Percentiles rank a stretch among this genome's conserved stretches.
Evolutionary conservation across 2,329 filamentous ascomycete species (phyloP).

Genomic region (Teratosphaeria viscida): DNA sequence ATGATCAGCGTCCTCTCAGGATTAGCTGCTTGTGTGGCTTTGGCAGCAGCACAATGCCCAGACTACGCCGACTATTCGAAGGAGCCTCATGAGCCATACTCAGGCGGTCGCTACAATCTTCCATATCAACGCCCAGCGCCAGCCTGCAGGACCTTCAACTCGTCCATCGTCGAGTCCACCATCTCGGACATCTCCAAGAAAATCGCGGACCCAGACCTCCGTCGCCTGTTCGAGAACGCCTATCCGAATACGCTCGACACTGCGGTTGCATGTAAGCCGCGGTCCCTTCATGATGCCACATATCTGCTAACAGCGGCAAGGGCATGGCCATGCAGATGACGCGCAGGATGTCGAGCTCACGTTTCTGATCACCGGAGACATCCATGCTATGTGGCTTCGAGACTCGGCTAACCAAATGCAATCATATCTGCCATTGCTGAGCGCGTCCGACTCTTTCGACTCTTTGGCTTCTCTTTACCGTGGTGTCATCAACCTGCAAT

Average conservation of each 20-base stretch:
- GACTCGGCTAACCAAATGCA: conserved; percentile 59
- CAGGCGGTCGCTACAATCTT: conserved; percentile 34
- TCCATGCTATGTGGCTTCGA: conserved; percentile 46
- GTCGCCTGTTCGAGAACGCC: conserved; percentile 59
- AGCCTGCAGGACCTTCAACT: conserved; percentile 38
- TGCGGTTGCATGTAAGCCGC: conserved; percentile 30
- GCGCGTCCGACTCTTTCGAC: conserved; percentile 41
- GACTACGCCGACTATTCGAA: conserved; percentile 35
- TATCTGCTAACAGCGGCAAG: conserved; percentile 52
- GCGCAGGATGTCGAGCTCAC: conserved; percentile 53
- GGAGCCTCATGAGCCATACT: conserved; percentile 33
- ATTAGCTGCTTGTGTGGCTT: not conserved
- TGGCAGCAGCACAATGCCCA: conserved; percentile 23
- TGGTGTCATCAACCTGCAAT: conserved; percentile 61
- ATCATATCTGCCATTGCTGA: conserved; percentile 54
- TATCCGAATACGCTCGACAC: conserved; percentile 70
- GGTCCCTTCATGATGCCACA: conserved; percentile 36
- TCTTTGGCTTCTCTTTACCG: conserved; percentile 58
- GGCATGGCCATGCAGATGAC: conserved; percentile 49
- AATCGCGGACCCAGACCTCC: conserved; percentile 49
- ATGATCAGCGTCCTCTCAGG: not conserved
- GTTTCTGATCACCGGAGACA: conserved; percentile 49
- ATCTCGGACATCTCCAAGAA: conserved; percentile 20
- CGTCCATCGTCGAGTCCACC: conserved; percentile 31
- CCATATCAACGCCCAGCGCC: conserved; percentile 35